Conservation (phyloP, 148 eudicot genomes). For the Hydrangea macrophylla region DNA sequence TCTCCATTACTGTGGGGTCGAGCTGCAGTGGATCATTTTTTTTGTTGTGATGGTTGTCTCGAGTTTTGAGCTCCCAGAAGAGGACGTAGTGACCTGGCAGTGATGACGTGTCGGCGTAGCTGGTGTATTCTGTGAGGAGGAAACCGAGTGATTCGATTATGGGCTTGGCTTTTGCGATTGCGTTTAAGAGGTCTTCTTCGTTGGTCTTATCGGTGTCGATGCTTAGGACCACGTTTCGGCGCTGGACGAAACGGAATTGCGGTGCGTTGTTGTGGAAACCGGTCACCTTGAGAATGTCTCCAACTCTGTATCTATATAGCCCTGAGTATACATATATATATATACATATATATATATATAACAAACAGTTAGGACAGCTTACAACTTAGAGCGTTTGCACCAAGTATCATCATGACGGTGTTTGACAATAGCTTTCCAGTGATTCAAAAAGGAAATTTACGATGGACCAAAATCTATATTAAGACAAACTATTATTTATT, state of each 20-base stretch:
- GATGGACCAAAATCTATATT: too few species aligned
- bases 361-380: too few species aligned
- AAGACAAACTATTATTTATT: too few species aligned
- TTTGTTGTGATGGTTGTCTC: neutral
- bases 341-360: too few species aligned
- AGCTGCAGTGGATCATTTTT: neutral
- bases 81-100: conserved; percentile 24
- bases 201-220: conserved; percentile 23
- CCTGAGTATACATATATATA: conserved; percentile 18
- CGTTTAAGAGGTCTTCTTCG: conserved; percentile 21
- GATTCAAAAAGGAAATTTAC: too few species aligned
- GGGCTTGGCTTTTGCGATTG: conserved; percentile 14
- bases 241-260: conserved; percentile 20
- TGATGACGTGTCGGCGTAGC: conserved; percentile 24
- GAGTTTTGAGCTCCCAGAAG: conserved; percentile 17
- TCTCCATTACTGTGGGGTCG: conserved; percentile 12
- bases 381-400: too few species aligned
- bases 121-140: conserved; percentile 20
- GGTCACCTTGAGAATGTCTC: conserved; percentile 26
- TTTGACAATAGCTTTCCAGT: too few species aligned
- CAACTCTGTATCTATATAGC: conserved; percentile 27
- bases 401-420: too few species aligned
- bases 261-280: conserved; percentile 30
- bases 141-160: conserved; percentile 10
- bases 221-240: conserved; percentile 19